phyloP scores from a whole-genome alignment of 2,329 filamentous ascomycete species.

The Colletotrichum sp. region DNA sequence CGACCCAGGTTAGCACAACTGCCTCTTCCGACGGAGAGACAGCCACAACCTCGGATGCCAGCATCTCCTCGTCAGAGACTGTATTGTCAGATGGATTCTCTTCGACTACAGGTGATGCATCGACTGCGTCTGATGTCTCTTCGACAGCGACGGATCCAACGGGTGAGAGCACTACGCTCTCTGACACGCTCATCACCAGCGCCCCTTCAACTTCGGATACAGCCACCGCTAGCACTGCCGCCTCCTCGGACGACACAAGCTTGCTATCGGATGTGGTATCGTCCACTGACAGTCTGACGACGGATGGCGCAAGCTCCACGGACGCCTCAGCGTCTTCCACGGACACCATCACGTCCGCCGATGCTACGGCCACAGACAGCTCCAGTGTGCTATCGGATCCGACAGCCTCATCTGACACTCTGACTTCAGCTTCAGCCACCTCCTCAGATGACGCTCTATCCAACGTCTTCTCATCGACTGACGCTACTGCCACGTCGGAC shows the following conservation, averaged over 20 bases:
- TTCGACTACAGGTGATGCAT: not conserved
- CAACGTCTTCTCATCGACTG: not conserved
- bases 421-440: not conserved
- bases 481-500: not conserved
- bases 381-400: not conserved
- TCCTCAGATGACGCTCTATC: not conserved
- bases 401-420: not conserved
- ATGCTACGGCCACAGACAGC: not conserved
- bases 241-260: not conserved
- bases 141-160: not conserved
- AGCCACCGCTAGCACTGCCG: not conserved
- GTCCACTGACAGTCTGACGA: not conserved
- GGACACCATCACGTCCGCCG: not conserved
- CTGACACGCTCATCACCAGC: not conserved
- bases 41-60: too few relatives aligned
- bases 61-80: too few relatives aligned
- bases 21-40: too few relatives aligned
- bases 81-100: too few relatives aligned
- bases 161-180: not conserved
- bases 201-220: not conserved
- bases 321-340: not conserved
- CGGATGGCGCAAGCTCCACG: not conserved
- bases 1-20: too few relatives aligned
- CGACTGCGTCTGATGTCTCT: not conserved
- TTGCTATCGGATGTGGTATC: not conserved